Base-by-base conservation (phyloP, 768 basidiomycete species). In the Nidularia sp. region DNA sequence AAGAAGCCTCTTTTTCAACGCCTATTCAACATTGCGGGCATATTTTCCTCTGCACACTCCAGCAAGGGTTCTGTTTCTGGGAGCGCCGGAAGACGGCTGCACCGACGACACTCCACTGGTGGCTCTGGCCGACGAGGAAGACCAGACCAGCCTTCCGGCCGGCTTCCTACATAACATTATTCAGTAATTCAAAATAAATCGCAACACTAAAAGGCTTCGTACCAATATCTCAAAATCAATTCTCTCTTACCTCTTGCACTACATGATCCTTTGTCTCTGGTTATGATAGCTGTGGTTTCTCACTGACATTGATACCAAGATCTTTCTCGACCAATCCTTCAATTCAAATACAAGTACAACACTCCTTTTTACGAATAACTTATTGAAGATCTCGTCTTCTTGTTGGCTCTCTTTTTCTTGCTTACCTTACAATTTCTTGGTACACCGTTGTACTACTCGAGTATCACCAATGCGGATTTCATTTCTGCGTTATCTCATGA, bases 1-100 rank as follows among this genome's bases (percentile, higher is more conserved):
- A 83, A 76, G 69, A 83, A 79, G 55, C 79, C 80, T 34, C 80
- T 88, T 57, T 79, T 87, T 61, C 78, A 79, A 61, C 77, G 85
- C 49, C 63, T 88, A 6, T 79, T 86, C 57, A 72, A 70, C 48
- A 73, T 81, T 52, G 73, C 75, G 22, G 71, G 72, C 34, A 77
- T 75, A 61, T 71, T 81, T 50, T 73, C 75, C 2, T 68, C 70
- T 39, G 55, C 65, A 5, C 69, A 69, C 6, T 73, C 76, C 5
- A 63, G 70, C 48, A 68, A 66, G 53, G 69, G 62, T 2, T 65
- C 72, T 29, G 63, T 60, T 22, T 29, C 12, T 48, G 58, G 64
- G 18, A 59, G 64, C 25, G 2, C 25, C 50, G 65, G 67, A 32
- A 69, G 68, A 52, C 72, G 69, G 22, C 62, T 82, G 39, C 73